Evolutionary conservation across 2,329 filamentous ascomycete genomes (phyloP), one percentile per base, ranked within the genome.

Genomic region (Chaetothyriales sp.): DNA sequence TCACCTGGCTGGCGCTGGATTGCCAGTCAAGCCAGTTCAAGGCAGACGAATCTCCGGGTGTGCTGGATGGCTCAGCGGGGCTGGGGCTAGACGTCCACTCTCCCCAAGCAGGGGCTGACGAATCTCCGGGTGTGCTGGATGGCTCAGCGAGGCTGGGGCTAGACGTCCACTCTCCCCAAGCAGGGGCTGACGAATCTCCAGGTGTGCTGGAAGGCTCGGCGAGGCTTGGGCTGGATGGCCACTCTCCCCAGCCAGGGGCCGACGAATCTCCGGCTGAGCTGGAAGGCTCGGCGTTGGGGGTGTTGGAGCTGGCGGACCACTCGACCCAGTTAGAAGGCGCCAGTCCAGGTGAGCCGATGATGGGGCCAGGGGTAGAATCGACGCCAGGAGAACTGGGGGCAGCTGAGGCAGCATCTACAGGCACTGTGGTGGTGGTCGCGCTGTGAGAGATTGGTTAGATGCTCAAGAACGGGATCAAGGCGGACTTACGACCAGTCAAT

Each of bases 401-500:
- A 20, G 46, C 46, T 1, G 49, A 40, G 22, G 37, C 48, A 20
- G 44, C 18, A 15, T 22, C 22, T 8, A 49, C 25, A 4, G 18
- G 2, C 3, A 20, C 48, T 9, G 48, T 51, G 10, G 37, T 43
- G 19, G 47, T 44, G 3, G 48, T 6, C 15, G 51, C 43, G 18
- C 22, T 48, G 22, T 37, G 8, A 2, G 8, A 10, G 3, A 10
- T 37, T 10, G 29, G 29, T 37, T 13, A 37, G 29, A 5, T 37
- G 29, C 8, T 5, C 29, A 5, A 37, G 29, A 7, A 5, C 2
- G 9, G 29, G 9, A 13, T 29, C 5, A 29, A 29, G 8, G 29
- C 29, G 13, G 13, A 37, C 29, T 37, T 13, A 37, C 29, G 43
- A 49, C 52, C 52, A 54, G 44, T 51, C 49, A 37, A 4, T 49